Conservation (phyloP, 106 monocot genomes). For the Phalaenopsis equestris region DNA sequence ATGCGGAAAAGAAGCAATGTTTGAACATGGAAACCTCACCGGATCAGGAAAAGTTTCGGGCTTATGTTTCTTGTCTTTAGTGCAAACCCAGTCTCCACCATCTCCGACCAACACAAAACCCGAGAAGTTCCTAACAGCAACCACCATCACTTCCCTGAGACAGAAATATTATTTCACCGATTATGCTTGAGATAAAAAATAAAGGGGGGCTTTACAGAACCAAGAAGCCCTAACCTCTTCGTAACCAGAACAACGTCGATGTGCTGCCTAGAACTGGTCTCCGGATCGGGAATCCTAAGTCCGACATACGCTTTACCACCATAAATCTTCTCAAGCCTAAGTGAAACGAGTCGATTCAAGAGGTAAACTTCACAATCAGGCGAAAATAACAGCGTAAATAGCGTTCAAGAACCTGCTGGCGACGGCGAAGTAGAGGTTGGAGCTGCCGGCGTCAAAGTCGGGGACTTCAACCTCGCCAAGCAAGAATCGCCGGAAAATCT, state of each 20-base stretch:
- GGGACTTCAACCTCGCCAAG: conserved; percentile 28
- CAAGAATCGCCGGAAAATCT: conserved; percentile 37
- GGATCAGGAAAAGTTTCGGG: conserved; percentile 46
- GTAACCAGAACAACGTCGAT: conserved; percentile 74
- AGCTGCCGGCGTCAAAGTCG: conserved; percentile 38
- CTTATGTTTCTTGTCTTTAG: conserved; percentile 33
- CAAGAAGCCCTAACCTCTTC: conserved; percentile 26
- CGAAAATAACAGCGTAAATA: background rate
- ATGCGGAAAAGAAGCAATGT: background rate
- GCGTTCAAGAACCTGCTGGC: conserved; percentile 46
- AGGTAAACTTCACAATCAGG: background rate
- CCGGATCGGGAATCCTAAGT: conserved; percentile 83
- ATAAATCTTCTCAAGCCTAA: conserved; percentile 70
- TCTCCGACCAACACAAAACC: conserved; percentile 51
- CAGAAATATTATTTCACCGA: background rate
- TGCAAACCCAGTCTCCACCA: conserved; percentile 71
- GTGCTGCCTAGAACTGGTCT: conserved; percentile 49
- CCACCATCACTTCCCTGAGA: conserved; percentile 72
- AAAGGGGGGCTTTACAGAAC: background rate
- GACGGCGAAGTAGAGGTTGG: conserved; percentile 53
- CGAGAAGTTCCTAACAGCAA: conserved; percentile 51
- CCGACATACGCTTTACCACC: conserved; percentile 83
- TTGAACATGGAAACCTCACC: conserved; percentile 25
- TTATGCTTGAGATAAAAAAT: background rate
- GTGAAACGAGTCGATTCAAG: background rate